phyloP scores from a whole-genome alignment of 768 basidiomycete genomes.

The Pholiota microspora region DNA sequence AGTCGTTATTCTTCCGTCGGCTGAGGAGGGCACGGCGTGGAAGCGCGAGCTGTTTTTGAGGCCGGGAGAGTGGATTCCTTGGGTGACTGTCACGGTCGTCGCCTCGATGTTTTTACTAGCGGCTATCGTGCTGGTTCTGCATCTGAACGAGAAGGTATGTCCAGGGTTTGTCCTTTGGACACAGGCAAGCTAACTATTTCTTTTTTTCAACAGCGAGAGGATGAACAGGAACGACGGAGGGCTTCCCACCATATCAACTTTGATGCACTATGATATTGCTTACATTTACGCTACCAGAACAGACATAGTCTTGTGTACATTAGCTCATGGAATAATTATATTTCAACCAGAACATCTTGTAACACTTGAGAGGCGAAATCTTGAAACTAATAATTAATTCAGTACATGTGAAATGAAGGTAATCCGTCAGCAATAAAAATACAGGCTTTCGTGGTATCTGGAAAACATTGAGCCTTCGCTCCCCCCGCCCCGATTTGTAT shows the following conservation, averaged over 20 bases:
- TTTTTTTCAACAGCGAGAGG: slow-evolving; percentile 66
- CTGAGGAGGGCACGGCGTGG: slow-evolving; percentile 63
- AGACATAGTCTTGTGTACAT: slow-evolving; percentile 3
- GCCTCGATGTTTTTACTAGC: slow-evolving; percentile 72
- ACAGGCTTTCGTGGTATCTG: too few species aligned
- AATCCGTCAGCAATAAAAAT: too few species aligned
- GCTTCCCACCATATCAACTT: slow-evolving; percentile 97
- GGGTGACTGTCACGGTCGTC: slow-evolving; percentile 89
- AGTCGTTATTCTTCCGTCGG: slow-evolving; percentile 86
- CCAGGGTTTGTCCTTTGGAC: background rate
- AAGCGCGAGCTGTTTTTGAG: slow-evolving; percentile 85
- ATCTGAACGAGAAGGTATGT: slow-evolving; percentile 89
- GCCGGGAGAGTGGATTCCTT: slow-evolving; percentile 97
- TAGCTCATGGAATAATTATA: slow-evolving; percentile 1
- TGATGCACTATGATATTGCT: slow-evolving; percentile 69
- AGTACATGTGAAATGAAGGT: too few species aligned
- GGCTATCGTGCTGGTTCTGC: slow-evolving; percentile 80
- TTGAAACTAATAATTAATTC: too few species aligned
- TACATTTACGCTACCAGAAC: slow-evolving; percentile 1
- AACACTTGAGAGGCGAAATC: too few species aligned
- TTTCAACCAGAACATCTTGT: too few species aligned
- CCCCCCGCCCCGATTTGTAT: too few species aligned
- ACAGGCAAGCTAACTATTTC: background rate
- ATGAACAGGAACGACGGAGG: slow-evolving; percentile 85
- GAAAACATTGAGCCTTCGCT: too few species aligned